A percentile compares a stretch with the other conserved stretches of the same genome.
Conservation (phyloP, 2,329 filamentous ascomycete species). For the Chalaropsis thielavioides region DNA sequence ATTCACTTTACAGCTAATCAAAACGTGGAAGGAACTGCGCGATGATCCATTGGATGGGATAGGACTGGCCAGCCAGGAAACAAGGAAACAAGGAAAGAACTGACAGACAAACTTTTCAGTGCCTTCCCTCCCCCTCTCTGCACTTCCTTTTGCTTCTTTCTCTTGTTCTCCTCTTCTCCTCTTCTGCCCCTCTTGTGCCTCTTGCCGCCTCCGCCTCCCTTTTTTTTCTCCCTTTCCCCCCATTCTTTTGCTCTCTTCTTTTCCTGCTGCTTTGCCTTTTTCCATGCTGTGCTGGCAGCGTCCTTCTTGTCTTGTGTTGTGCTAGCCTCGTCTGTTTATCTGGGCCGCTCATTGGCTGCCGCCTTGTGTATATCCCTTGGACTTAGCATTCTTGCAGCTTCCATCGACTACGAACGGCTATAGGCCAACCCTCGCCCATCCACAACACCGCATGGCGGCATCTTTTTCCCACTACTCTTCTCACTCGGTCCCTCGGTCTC, state of each 20-base stretch:
- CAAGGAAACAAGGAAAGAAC: neutral
- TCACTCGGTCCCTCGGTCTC: too few species aligned
- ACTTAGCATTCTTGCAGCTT: neutral
- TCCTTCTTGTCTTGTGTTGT: neutral
- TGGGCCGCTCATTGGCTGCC: neutral
- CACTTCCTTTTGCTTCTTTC: too few species aligned
- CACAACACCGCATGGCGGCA: too few species aligned
- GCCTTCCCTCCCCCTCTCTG: neutral
- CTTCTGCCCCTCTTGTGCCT: neutral
- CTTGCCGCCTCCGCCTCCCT: neutral
- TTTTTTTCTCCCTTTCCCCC: neutral
- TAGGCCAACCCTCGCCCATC: too few species aligned
- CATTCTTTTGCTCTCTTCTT: neutral
- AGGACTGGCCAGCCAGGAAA: neutral
- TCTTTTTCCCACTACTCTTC: too few species aligned
- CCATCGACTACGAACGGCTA: too few species aligned
- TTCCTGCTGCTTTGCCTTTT: neutral
- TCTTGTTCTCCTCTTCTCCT: neutral
- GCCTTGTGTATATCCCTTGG: neutral
- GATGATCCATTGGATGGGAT: neutral
- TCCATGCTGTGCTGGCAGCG: neutral
- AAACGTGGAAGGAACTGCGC: neutral
- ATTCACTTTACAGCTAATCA: neutral
- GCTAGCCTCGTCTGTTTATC: neutral
- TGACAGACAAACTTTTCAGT: neutral